These are phyloP conservation scores for Tilletia setariae DNA, from an alignment of 1,284 basidiomycete species.

Conservation along the genomic window DNA sequence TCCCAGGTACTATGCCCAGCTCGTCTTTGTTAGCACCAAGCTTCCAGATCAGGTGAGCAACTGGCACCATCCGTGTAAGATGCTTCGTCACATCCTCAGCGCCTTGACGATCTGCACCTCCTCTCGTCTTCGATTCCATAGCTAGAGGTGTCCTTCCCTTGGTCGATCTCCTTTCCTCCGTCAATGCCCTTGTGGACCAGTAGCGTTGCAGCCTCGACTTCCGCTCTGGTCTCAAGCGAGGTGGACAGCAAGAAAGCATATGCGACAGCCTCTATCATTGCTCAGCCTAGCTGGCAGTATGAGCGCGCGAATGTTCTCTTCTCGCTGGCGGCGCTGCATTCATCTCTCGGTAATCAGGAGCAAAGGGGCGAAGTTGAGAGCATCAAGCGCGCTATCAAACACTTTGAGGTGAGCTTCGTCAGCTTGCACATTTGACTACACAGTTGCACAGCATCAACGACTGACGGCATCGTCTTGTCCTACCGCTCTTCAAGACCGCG, in stretches of 20 bases:
- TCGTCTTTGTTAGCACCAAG: conserved; percentile 72
- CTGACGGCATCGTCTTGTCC: neutral
- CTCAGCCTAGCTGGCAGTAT: conserved; percentile 36
- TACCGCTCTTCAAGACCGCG: conserved; percentile 17
- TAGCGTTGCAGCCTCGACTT: conserved; percentile 28
- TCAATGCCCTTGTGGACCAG: conserved; percentile 27
- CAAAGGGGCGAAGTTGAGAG: conserved; percentile 41
- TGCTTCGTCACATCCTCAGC: too few species aligned
- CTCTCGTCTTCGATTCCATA: neutral
- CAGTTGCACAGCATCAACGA: neutral
- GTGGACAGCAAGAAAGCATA: conserved; percentile 21
- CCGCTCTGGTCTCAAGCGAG: conserved; percentile 25
- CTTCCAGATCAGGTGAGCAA: conserved; percentile 65
- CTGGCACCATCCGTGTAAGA: conserved; percentile 26
- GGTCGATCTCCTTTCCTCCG: conserved; percentile 38
- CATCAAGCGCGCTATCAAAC: conserved; percentile 39
- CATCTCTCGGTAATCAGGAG: conserved; percentile 36
- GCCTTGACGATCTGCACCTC: neutral
- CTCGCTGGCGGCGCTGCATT: conserved; percentile 37
- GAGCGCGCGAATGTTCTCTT: conserved; percentile 44
- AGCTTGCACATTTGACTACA: too few species aligned
- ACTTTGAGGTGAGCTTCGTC: conserved; percentile 40
- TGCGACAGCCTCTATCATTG: conserved; percentile 30
- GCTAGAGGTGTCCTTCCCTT: conserved; percentile 39
- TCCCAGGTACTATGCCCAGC: conserved; percentile 87